Base-by-base conservation (phyloP, 352 stramenopile genomes). In the Elongisporangium anandrum region DNA sequence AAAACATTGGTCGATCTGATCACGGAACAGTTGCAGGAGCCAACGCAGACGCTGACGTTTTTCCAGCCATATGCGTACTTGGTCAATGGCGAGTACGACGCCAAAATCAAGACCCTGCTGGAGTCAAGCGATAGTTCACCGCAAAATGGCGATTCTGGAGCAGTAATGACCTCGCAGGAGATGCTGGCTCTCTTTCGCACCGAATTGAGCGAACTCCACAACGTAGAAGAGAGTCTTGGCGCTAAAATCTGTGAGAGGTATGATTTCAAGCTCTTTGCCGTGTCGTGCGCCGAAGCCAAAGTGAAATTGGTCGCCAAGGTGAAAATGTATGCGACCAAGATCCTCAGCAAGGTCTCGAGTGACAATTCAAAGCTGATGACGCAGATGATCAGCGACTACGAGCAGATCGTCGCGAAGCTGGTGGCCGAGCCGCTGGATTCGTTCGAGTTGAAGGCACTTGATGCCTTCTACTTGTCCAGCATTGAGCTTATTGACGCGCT, bases 321-420 rank as follows among this genome's bases (percentile, higher is more conserved):
- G 49, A 87, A 96, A 51, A 60, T 74, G 10, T 75, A 95, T 2
- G 68, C 75, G 20, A 75, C 70, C 17, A 74, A 76, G 50, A 68
- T 97, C n/a, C 61, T 97, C 4, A 83, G 77, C 45, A 90, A 88
- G 56, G 75, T 97, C 16, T 93, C 90, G 7, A 60, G 73, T 0
- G 92, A 97, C 60, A 98, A 97, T 56, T 69, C 66, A 4, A 82
- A 79, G 39, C 85, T 96, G 49, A 97, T 98, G 91, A 70, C 66
- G 1, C 59, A 72, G 4, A 93, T 97, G 72, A 87, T 92, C 49
- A 48, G 72, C 21, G 78, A 95, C 63, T 97, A 96, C 59, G 88
- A 97, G 56, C 68, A 94, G 52, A 95, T 97, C 54, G 88, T 89
- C 0, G 82, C 95, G 13, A 86, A 77, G 52, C 63, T 98, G 24